phyloP scores from a whole-genome alignment of 257 asterid species.

The Solanum piurae region DNA sequence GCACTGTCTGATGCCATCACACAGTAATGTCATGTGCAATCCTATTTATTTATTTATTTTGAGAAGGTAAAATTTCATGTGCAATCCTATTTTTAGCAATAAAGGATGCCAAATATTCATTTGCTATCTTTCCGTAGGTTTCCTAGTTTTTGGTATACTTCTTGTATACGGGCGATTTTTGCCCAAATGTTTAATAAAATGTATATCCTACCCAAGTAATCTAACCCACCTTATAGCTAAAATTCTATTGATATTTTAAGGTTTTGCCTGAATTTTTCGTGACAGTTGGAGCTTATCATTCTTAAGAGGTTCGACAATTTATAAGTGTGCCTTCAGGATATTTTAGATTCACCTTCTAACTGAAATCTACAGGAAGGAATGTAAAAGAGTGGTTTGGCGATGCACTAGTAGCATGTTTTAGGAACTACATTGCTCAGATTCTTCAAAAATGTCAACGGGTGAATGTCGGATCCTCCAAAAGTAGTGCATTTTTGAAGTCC shows the following conservation, averaged over 20 bases:
- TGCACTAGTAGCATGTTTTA: background rate
- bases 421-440: background rate
- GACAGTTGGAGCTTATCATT: background rate
- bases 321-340: background rate
- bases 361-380: background rate
- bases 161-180: background rate
- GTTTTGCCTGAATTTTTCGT: background rate
- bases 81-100: background rate
- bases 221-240: background rate
- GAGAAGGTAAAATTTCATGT: background rate
- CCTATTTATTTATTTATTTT: background rate
- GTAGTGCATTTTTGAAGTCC: background rate
- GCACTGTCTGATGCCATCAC: background rate
- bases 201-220: background rate
- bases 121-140: background rate
- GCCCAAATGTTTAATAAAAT: background rate
- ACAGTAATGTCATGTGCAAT: background rate
- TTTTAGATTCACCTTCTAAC: background rate
- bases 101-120: background rate
- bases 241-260: background rate
- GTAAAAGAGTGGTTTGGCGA: background rate
- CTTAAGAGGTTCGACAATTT: background rate
- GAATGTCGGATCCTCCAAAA: background rate
- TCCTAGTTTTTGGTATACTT: background rate
- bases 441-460: background rate